Base-by-base conservation (phyloP, 2,329 filamentous ascomycete genomes). In the Xylaria sp. region DNA sequence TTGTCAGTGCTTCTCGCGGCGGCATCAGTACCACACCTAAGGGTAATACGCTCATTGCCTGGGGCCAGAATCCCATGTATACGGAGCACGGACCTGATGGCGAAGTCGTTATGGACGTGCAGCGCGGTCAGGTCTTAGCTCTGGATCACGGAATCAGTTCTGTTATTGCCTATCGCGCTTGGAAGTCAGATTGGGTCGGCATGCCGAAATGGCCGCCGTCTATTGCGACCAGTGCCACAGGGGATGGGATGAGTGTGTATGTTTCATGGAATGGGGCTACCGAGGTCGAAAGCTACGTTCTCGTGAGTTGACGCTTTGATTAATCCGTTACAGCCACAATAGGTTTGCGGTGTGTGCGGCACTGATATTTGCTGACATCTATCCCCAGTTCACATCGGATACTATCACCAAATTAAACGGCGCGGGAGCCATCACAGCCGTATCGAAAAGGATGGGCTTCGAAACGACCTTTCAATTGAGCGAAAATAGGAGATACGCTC, bases 61-160 rank as follows among this genome's bases (percentile, higher is more conserved):
- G 67, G 69, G 65, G 69, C 20, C 69, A 70, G 65, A 70, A 70
- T 28, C 69, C 69, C 6, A 68, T 65, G 61, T 70, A 70, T n/a
- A 70, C 69, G 18, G 69, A 70, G 25, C 59, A 70, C 23, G 23
- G 57, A 3, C 50, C 69, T 23, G 58, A 66, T 25, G 69, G 69
- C 10, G 69, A 70, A 28, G n/a, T 70, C 2, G 69, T 63, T 1
- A 68, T 70, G 69, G 69, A 70, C 39, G 55, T 70, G 57, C 69
- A 70, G 65, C 69, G 69, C 18, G 69, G 69, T 6, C 69, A 65
- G 28, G 69, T 70, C 20, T 18, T 68, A 12, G 23, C 39, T n/a
- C 10, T 70, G 10, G 69, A 70, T n/a, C 69, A 68, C n/a, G 69
- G 69, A 3, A 63, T 70, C 15, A 46, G 34, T 1, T 37, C 50